Conservation (phyloP, 2,329 filamentous ascomycete species). For the Elsinoe ampelina region DNA sequence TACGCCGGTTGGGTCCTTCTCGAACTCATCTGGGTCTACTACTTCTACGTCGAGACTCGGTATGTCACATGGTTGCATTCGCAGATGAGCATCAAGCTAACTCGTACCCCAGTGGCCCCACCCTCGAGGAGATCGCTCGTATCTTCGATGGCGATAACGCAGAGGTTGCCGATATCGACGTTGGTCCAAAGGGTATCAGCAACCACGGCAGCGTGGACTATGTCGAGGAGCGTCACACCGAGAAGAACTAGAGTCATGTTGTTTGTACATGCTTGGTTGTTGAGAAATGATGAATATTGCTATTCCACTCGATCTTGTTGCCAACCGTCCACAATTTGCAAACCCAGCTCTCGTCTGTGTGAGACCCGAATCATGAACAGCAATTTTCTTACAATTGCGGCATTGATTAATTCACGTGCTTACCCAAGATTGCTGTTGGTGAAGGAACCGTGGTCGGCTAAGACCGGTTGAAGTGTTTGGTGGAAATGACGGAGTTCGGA, state of each 20-base stretch:
- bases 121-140: slow-evolving; percentile 39
- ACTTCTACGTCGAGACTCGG: slow-evolving; percentile 34
- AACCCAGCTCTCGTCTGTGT: no score
- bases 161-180: slow-evolving; percentile 23
- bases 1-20: slow-evolving; percentile 26
- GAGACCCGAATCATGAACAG: no score
- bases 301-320: no score
- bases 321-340: no score
- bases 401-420: no score
- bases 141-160: slow-evolving; percentile 37
- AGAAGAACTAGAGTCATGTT: neutral
- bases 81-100: neutral
- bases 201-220: neutral
- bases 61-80: neutral
- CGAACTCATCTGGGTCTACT: slow-evolving; percentile 27
- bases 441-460: neutral
- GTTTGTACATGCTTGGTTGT: no score
- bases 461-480: neutral
- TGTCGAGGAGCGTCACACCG: neutral
- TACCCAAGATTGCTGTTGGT: no score
- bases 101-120: slow-evolving; percentile 28
- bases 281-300: no score
- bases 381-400: no score
- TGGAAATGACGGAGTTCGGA: slow-evolving; percentile 5
- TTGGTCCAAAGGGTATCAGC: neutral